Evolutionary conservation across 352 stramenopile species (phyloP), one percentile per base, ranked within the genome.

Genomic region (Phytopythium chamaehyphon): DNA sequence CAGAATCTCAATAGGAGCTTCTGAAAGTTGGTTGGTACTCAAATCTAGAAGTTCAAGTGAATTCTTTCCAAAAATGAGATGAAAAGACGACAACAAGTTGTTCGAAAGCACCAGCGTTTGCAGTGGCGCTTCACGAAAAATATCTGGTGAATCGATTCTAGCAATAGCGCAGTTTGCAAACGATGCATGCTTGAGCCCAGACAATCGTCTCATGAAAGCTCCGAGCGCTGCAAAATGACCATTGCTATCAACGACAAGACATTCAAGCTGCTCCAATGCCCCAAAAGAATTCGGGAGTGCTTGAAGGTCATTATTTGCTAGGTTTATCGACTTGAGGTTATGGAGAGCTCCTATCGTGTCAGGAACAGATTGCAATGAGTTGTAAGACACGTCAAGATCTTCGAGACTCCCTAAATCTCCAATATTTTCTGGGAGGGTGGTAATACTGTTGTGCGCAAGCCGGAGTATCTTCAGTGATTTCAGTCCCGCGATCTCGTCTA

Each of bases 1-100:
- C n/a, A 66, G 46, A 6, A 87, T 54, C 6, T 75, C 73, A 4
- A 71, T 47, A 2, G 76, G 73, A 15, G 84, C 74, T 24, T 38
- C 35, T 14, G 51, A 55, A 8, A 88, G 54, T 12, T 52, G 37
- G 47, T 86, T 88, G 6, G 31, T 38, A 9, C 51, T 47, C 6
- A 85, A 28, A 8, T 59, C 52, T 3, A 88, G 68, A 24, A 77
- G 62, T 35, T 63, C 50, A 5, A 87, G 65, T 2, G 67, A 84
- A 40, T 71, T 54, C 54, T 85, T 68, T 59, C 58, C 49, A 3
- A 90, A 52, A 2, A 61, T 38, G 24, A 81, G 36, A 0, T 71
- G 65, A 14, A 90, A 83, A 9, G 73, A 63, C 15, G 50, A 9
- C 6, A 90, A 31, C 4, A 51, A 40, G 46, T 90, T 90, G 21